A percentile compares a stretch with the other conserved stretches of the same genome.
Conservation (phyloP, 176 grass and related monocot genomes). For the Dendrocalamus sinicus region DNA sequence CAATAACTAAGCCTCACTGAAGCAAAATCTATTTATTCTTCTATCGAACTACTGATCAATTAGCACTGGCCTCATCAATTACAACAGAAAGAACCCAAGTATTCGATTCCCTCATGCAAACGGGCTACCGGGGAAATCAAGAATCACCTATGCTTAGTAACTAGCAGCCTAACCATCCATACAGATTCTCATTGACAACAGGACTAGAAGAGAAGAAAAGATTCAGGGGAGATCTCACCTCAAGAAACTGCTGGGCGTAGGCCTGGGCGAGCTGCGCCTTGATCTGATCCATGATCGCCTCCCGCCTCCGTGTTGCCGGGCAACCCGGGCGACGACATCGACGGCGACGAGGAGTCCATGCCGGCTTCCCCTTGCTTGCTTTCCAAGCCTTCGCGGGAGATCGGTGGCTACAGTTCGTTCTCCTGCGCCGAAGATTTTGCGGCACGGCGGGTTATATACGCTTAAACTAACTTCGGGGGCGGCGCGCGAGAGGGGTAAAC, state of each 20-base stretch:
- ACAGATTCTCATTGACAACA: neutral
- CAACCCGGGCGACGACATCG: conserved; percentile 54
- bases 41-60: neutral
- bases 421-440: neutral
- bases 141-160: neutral
- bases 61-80: neutral
- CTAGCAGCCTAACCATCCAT: neutral
- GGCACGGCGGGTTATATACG: neutral
- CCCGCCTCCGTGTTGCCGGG: conserved; percentile 52
- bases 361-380: conserved; percentile 38
- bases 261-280: conserved; percentile 83
- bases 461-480: neutral
- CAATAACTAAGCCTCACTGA: neutral
- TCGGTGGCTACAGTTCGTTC: neutral
- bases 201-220: neutral
- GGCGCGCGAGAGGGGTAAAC: conserved; percentile 28
- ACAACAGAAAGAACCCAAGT: neutral
- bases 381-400: conserved; percentile 20
- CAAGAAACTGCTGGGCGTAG: conserved; percentile 83
- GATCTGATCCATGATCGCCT: conserved; percentile 86
- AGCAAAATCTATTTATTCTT: neutral
- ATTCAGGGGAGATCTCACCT: conserved; percentile 46
- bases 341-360: conserved; percentile 84
- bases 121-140: neutral
- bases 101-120: neutral